Percentiles rank a stretch among this genome's conserved stretches.
phyloP scores from a whole-genome alignment of 768 basidiomycete genomes.

The Auriculariales sp. region DNA sequence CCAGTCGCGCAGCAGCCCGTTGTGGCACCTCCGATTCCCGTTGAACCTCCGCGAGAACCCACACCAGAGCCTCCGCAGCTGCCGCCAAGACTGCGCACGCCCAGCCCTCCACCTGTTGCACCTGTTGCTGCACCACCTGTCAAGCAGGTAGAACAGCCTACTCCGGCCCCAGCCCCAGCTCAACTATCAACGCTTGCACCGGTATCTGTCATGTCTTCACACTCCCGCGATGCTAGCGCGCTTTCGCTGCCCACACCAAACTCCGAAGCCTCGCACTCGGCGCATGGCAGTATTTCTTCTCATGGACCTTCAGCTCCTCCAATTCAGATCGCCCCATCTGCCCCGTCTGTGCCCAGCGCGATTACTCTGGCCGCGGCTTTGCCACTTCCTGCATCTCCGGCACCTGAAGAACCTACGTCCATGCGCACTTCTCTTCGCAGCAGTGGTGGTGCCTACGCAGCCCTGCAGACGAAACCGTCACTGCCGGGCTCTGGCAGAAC shows the following conservation, averaged over 20 bases:
- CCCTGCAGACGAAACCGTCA: neutral
- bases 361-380: neutral
- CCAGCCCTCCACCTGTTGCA: neutral
- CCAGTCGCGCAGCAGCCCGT: neutral
- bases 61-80: constrained; percentile 8
- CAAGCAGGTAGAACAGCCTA: neutral
- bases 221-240: neutral
- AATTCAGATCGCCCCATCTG: constrained; percentile 1
- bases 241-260: neutral
- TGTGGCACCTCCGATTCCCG: constrained; percentile 12
- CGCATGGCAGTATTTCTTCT: constrained; percentile 1
- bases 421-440: neutral
- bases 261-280: constrained; percentile 1
- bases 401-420: neutral
- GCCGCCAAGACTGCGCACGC: constrained; percentile 11
- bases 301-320: neutral
- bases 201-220: neutral
- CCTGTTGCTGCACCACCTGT: too few species aligned
- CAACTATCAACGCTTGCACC: neutral
- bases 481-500: neutral
- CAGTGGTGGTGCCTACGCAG: neutral
- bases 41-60: constrained; percentile 2
- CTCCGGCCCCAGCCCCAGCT: neutral
- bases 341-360: neutral
- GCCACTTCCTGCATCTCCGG: neutral